phyloP scores from a whole-genome alignment of 164 flowering plant genomes.

The Chimonanthus praecox region DNA sequence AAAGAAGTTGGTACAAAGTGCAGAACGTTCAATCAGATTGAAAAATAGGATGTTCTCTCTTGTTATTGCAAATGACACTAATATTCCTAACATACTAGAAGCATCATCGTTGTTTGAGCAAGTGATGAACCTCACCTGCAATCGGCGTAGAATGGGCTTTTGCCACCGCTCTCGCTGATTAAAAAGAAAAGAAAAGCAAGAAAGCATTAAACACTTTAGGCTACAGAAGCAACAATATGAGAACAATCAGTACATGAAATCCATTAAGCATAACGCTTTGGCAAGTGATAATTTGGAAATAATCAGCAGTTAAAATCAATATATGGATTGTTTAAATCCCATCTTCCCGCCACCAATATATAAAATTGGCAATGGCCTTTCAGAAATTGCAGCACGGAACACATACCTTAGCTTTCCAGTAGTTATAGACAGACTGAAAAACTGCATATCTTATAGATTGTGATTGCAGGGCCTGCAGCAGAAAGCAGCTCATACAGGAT shows the following conservation, averaged over 20 bases:
- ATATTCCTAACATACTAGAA: not conserved
- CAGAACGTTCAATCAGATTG: no score
- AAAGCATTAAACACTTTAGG: not conserved
- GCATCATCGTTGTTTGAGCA: not conserved
- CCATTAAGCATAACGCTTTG: not conserved
- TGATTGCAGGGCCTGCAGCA: slow-evolving; percentile 62
- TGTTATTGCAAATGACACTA: no score
- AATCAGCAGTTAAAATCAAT: no score
- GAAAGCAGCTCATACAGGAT: slow-evolving; percentile 6
- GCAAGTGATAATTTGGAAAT: not conserved
- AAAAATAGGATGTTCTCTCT: not conserved
- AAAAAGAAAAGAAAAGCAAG: slow-evolving; percentile 4
- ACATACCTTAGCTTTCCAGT: slow-evolving; percentile 89
- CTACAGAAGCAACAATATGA: not conserved
- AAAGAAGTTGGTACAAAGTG: no score
- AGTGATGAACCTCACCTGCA: slow-evolving; percentile 58
- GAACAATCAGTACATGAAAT: not conserved
- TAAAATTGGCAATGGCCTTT: not conserved
- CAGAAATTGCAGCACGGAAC: not conserved
- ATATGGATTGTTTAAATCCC: no score
- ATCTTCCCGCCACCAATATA: no score
- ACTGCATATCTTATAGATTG: slow-evolving; percentile 51
- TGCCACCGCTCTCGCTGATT: slow-evolving; percentile 91
- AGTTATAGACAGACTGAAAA: slow-evolving; percentile 65
- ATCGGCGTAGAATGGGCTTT: slow-evolving; percentile 85